Conservation (phyloP, 2,329 filamentous ascomycete genomes). For the Alternaria triticina region DNA sequence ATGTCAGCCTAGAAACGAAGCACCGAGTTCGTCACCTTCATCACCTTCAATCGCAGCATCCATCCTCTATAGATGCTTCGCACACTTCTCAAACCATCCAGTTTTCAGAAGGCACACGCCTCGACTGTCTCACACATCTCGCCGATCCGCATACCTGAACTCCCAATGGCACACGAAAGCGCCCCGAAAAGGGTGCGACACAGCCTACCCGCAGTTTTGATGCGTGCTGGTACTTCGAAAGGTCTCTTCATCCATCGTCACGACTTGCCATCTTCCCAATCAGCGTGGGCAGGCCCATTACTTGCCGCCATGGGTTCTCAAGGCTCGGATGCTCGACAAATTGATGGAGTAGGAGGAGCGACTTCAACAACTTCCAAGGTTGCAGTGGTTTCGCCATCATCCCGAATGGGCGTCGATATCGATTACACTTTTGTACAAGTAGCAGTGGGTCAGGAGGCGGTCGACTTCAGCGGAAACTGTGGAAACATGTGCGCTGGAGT, state of each 20-base stretch:
- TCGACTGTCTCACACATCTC: slow-evolving; percentile 3
- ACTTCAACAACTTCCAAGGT: slow-evolving; percentile 73
- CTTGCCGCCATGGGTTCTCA: slow-evolving; percentile 67
- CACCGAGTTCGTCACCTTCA: not conserved
- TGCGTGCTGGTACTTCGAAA: slow-evolving; percentile 50
- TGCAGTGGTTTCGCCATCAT: slow-evolving; percentile 64
- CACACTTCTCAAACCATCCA: not conserved
- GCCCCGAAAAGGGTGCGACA: slow-evolving; percentile 20
- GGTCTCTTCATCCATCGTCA: slow-evolving; percentile 49
- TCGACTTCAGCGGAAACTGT: slow-evolving; percentile 74
- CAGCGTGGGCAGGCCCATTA: slow-evolving; percentile 61
- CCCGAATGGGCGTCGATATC: slow-evolving; percentile 58
- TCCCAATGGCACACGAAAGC: slow-evolving; percentile 16
- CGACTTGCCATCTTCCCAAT: slow-evolving; percentile 60
- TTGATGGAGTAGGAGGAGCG: slow-evolving; percentile 73
- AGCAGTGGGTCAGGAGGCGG: slow-evolving; percentile 64
- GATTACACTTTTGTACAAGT: slow-evolving; percentile 76
- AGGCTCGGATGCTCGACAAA: slow-evolving; percentile 70
- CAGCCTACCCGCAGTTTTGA: slow-evolving; percentile 46
- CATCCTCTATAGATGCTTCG: slow-evolving; percentile 10
- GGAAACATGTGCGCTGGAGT: slow-evolving; percentile 74
- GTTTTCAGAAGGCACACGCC: not conserved
- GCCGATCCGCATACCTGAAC: slow-evolving; percentile 6
- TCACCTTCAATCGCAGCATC: not conserved
- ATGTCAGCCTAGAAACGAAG: not conserved